Base-by-base conservation (phyloP, 2,329 filamentous ascomycete genomes). In the Lasiodiplodia hormozganensis region DNA sequence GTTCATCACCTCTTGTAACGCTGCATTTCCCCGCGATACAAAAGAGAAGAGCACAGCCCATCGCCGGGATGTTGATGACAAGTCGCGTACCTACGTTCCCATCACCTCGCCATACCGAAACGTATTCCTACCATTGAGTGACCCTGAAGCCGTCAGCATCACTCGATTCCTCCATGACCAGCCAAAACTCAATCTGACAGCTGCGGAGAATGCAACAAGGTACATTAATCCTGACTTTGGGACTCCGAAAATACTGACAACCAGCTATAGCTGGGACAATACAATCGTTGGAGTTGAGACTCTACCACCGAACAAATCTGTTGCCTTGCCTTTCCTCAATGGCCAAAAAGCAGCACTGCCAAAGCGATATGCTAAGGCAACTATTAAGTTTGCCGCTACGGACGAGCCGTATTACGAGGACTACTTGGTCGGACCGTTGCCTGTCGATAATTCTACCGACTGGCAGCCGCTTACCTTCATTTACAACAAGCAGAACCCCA, bases 371-470 rank as follows among this genome's bases (percentile, higher is more conserved):
- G 43, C 43, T 2, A n/a, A n/a, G 3, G 43, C 43, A 10, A 47
- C 43, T 7, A n/a, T 47, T 6, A 47, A 47, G 3, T 21, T 21
- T 14, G 43, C 18, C 7, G 52, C 64, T n/a, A 60, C 47, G 18
- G 43, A 56, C 10, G 70, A 79, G 10, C 75, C 83, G 0, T 78
- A 78, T 68, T 74, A 77, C 58, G 75, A 79, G 56, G 80, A 87
- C 68, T 82, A 85, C 70, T 74, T 83, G 56, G 81, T 86, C 18
- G 85, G 85, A 0, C 85, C 85, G 18, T 72, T 87, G 28, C 84
- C 84, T 3, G 74, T 85, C 51, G 75, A 76, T 28, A 77, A 82
- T 49, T 82, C 81, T 0, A 79, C 78, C 0, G 72, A 72, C 1
- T 79, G 80, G 66, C 69, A 78, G 60, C 82, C 81, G 12, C 23